These are phyloP conservation scores for Mollisiaceae sp. DNA, from an alignment of 2,329 filamentous ascomycete genomes.

Conservation along the genomic window DNA sequence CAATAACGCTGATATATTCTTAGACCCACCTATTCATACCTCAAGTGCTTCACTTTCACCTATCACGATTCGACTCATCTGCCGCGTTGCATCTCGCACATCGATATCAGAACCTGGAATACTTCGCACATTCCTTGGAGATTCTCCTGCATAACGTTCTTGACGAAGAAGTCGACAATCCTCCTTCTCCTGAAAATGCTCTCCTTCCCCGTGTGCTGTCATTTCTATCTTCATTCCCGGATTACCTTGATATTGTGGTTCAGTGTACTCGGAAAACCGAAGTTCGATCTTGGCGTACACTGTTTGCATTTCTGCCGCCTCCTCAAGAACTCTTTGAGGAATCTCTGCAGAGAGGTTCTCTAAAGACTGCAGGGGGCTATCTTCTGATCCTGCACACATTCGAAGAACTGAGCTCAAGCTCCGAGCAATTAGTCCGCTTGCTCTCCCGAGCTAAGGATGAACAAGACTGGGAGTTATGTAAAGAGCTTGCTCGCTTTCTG, in stretches of 20 bases:
- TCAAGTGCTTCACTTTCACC: conserved; percentile 79
- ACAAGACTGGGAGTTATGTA: conserved; percentile 93
- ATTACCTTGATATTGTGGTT: conserved; percentile 93
- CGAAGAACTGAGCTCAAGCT: conserved; percentile 70
- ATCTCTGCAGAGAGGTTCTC: conserved; percentile 78
- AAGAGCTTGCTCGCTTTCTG: conserved; percentile 91
- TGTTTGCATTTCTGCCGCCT: conserved; percentile 90
- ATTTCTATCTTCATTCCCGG: conserved; percentile 72
- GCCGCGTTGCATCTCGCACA: conserved; percentile 83
- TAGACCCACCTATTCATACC: conserved; percentile 95
- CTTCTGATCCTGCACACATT: conserved; percentile 91
- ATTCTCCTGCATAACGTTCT: conserved; percentile 90
- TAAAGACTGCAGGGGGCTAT: conserved; percentile 96
- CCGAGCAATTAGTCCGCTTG: conserved; percentile 80
- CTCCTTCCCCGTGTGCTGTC: conserved; percentile 68
- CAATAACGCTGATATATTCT: conserved; percentile 26
- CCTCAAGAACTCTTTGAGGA: conserved; percentile 93
- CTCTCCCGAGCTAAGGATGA: conserved; percentile 81
- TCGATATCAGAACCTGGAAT: conserved; percentile 84
- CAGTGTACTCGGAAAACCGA: conserved; percentile 98
- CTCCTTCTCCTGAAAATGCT: conserved; percentile 65
- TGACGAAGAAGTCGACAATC: conserved; percentile 88
- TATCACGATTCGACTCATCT: conserved; percentile 76
- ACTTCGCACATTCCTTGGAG: conserved; percentile 92
- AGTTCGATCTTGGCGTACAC: conserved; percentile 89